A percentile compares a stretch with the other conserved stretches of the same genome.
Conservation (phyloP, 495 filamentous ascomycete species). For the Talaromyces stipitatus region DNA sequence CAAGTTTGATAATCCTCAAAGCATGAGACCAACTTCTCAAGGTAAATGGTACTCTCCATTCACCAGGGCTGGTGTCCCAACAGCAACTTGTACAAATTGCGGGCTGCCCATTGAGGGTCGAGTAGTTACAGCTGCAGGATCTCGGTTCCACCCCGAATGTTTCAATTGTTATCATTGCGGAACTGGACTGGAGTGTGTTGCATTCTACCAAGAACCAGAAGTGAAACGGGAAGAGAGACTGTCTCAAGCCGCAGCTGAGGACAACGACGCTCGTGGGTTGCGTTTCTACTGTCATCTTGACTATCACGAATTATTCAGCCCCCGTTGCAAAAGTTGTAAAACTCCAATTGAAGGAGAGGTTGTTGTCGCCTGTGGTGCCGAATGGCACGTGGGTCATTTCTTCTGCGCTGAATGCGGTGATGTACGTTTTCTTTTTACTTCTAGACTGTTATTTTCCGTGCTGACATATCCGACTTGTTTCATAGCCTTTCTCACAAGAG, state of each 20-base stretch:
- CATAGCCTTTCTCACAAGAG: conserved; percentile 63
- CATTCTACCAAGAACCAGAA: conserved; percentile 89
- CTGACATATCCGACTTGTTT: conserved; percentile 2
- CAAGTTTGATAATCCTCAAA: conserved; percentile 9
- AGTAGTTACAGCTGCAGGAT: conserved; percentile 70
- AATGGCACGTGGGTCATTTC: conserved; percentile 98
- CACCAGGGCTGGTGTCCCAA: conserved; percentile 51
- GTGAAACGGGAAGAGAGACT: conserved; percentile 60
- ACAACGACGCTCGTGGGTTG: conserved; percentile 51
- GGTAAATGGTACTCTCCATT: conserved; percentile 32
- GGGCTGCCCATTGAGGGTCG: conserved; percentile 77
- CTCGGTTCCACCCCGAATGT: conserved; percentile 90
- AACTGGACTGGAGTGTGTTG: conserved; percentile 84
- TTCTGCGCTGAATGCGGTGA: conserved; percentile 99
- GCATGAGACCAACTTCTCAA: conserved; percentile 19
- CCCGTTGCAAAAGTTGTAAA: conserved; percentile 91
- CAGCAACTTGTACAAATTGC: conserved; percentile 79
- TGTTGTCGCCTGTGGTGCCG: conserved; percentile 81
- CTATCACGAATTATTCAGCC: conserved; percentile 91
- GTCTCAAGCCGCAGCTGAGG: conserved; percentile 44
- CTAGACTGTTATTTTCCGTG: background rate
- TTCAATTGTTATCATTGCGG: conserved; percentile 86
- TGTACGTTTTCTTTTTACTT: conserved; percentile 28
- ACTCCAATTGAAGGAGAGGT: conserved; percentile 98
- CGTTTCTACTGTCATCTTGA: conserved; percentile 97